Evolutionary conservation across 345 rosid species (phyloP).

Genomic region (Chamaenerion angustifolium): DNA sequence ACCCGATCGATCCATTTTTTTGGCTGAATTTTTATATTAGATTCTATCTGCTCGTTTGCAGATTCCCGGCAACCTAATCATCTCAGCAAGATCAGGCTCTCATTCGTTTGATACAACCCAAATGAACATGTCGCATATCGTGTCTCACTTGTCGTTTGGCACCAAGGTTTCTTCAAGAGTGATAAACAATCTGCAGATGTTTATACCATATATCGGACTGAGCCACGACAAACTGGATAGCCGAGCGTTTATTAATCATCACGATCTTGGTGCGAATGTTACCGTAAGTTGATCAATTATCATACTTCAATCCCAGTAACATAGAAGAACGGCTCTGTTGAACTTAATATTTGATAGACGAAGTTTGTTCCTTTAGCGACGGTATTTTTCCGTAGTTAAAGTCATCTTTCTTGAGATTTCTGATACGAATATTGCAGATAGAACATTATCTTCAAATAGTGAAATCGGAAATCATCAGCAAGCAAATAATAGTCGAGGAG

Average conservation of each 20-base stretch:
- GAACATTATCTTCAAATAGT: conserved; percentile 97
- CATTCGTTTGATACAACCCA: conserved; percentile 86
- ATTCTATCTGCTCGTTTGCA: conserved; percentile 9
- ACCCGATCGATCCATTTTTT: not conserved
- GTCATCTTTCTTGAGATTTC: too few species aligned
- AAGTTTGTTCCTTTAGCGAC: not conserved
- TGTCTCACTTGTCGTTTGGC: conserved; percentile 84
- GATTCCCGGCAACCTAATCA: conserved; percentile 91
- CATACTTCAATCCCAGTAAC: too few species aligned
- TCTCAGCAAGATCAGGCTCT: conserved; percentile 79
- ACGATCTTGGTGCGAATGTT: conserved; percentile 69
- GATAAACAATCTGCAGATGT: conserved; percentile 44
- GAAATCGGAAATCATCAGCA: conserved; percentile 67
- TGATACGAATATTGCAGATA: conserved; percentile 40
- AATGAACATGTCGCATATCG: conserved; percentile 95
- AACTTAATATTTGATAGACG: too few species aligned
- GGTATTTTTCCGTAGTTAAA: not conserved
- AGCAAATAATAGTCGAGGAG: conserved; percentile 48
- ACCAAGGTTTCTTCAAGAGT: conserved; percentile 40
- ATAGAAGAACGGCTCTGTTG: too few species aligned
- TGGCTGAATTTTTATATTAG: not conserved
- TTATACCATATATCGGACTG: conserved; percentile 72
- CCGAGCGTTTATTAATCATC: conserved; percentile 65
- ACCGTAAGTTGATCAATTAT: conserved; percentile 49
- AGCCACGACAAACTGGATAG: conserved; percentile 78